Evolutionary conservation across 352 stramenopile genomes (phyloP).

Genomic region (Thraustochytrium sp.): DNA sequence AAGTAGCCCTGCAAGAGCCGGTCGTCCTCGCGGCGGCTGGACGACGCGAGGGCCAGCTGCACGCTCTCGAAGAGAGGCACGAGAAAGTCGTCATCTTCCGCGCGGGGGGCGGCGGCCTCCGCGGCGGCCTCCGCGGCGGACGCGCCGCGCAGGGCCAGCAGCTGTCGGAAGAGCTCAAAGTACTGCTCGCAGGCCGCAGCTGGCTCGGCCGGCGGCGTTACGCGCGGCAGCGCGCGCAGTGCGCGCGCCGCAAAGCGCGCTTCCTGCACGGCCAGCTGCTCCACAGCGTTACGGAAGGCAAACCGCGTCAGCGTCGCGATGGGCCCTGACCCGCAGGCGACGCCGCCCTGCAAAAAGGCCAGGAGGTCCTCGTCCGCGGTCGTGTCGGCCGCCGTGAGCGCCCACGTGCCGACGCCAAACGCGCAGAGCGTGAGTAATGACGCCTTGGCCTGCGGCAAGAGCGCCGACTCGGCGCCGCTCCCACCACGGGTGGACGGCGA

Average conservation of each 20-base stretch:
- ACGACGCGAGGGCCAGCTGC: background rate
- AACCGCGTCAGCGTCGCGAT: background rate
- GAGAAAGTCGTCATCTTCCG: background rate
- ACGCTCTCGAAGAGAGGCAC: background rate
- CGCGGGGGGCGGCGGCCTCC: background rate
- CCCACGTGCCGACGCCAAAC: background rate
- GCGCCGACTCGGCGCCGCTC: background rate
- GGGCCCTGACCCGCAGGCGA: background rate
- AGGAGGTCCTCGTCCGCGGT: background rate
- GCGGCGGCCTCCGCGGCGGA: background rate
- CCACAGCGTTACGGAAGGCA: conserved; percentile 10
- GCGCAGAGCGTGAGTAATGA: background rate
- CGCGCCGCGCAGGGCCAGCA: background rate
- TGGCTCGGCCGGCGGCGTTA: background rate
- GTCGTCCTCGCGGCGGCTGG: background rate
- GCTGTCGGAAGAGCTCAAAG: conserved; percentile 13
- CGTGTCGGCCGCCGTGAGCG: background rate
- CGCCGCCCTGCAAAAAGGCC: background rate
- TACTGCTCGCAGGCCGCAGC: background rate
- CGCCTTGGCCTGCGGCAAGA: background rate
- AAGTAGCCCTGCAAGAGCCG: background rate
- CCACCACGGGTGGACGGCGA: too few relatives aligned
- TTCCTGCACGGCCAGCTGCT: background rate
- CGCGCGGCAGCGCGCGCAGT: background rate
- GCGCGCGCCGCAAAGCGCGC: background rate